Evolutionary conservation across 305 asterid species (phyloP).

Genomic region (Fraxinus ornus): DNA sequence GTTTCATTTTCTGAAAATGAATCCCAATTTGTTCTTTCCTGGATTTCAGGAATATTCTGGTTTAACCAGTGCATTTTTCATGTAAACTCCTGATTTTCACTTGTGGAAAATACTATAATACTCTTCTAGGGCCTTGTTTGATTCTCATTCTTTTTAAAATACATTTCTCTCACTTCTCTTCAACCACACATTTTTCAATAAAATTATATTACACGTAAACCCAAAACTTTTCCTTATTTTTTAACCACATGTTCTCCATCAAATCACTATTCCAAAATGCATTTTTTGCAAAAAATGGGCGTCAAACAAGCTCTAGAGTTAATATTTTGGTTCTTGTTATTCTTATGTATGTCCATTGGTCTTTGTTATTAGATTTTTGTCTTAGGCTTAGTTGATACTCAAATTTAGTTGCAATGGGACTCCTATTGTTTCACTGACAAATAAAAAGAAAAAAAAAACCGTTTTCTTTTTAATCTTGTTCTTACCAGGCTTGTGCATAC

Average conservation of each 20-base stretch:
- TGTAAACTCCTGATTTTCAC: background rate
- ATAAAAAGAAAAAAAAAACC: background rate
- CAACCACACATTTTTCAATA: too few relatives aligned
- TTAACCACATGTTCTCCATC: too few relatives aligned
- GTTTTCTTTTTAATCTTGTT: conserved; percentile 14
- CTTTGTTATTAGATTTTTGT: background rate
- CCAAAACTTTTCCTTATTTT: too few relatives aligned
- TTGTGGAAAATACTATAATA: background rate
- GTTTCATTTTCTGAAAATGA: background rate
- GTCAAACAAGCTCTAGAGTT: background rate
- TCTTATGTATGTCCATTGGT: background rate
- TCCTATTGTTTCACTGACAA: background rate
- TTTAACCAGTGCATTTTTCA: background rate
- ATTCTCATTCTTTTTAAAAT: too few relatives aligned
- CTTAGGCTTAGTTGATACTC: background rate
- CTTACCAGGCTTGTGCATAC: conserved; percentile 50
- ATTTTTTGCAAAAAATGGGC: too few relatives aligned
- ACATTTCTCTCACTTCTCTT: too few relatives aligned
- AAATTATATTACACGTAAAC: too few relatives aligned
- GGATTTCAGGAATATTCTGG: background rate
- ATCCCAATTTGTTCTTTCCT: background rate
- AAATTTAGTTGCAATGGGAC: background rate
- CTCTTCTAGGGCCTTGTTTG: background rate
- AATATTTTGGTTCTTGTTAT: background rate
- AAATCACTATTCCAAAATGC: too few relatives aligned